phyloP scores from a whole-genome alignment of 495 filamentous ascomycete species.

The Neurospora sp. region DNA sequence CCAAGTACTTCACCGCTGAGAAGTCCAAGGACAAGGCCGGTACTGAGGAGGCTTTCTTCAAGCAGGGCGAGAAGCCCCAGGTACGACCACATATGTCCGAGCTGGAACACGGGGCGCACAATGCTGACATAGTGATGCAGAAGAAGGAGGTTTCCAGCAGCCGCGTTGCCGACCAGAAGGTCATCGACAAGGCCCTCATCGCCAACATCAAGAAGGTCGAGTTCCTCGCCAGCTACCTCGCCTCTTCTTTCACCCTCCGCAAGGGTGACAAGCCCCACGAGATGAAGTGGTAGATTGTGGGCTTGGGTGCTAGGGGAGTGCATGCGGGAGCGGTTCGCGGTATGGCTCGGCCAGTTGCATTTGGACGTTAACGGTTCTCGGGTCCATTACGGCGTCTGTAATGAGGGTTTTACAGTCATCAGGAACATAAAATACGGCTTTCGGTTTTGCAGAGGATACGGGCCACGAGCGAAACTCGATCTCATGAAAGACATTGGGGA shows the following conservation, averaged over 20 bases:
- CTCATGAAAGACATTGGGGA: conserved; percentile 11
- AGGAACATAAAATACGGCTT: conserved; percentile 29
- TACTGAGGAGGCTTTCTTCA: conserved; percentile 90
- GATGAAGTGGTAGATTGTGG: conserved; percentile 70
- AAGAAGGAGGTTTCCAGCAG: conserved; percentile 88
- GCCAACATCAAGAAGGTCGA: conserved; percentile 92
- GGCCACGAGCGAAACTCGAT: conserved; percentile 19
- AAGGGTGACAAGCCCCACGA: conserved; percentile 98
- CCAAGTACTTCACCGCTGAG: conserved; percentile 92
- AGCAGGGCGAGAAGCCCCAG: conserved; percentile 93
- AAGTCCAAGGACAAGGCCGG: conserved; percentile 83
- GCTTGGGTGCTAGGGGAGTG: conserved; percentile 20
- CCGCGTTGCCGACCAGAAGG: conserved; percentile 94
- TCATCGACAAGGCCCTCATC: conserved; percentile 86
- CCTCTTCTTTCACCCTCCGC: conserved; percentile 85
- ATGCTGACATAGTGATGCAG: conserved; percentile 42
- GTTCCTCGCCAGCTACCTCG: conserved; percentile 78
- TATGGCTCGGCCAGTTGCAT: conserved; percentile 46
- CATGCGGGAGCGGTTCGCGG: conserved; percentile 33
- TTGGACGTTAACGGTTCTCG: conserved; percentile 45
- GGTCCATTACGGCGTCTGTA: conserved; percentile 49
- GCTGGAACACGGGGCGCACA: neutral
- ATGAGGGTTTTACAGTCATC: conserved; percentile 47
- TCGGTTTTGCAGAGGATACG: conserved; percentile 24
- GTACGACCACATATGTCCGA: conserved; percentile 43